Evolutionary conservation across 2,329 filamentous ascomycete species (phyloP).

Genomic region (Monosporascus sp.): DNA sequence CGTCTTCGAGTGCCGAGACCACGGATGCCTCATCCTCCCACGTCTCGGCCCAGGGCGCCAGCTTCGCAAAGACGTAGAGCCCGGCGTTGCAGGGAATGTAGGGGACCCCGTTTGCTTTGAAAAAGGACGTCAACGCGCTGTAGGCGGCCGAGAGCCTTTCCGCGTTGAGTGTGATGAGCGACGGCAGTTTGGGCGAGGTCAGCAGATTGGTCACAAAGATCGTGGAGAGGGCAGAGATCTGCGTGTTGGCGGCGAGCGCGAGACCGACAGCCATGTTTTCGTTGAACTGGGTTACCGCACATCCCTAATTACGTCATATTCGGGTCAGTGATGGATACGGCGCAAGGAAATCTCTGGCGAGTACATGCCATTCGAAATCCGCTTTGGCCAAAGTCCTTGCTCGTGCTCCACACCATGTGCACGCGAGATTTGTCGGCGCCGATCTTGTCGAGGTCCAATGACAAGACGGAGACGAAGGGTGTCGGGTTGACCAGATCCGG

Average conservation of each 20-base stretch:
- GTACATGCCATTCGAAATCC: neutral
- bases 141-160: constrained; percentile 3
- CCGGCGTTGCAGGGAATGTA: constrained; percentile 1
- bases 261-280: neutral
- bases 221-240: constrained; percentile 2
- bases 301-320: neutral
- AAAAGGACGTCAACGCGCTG: neutral
- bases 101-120: neutral
- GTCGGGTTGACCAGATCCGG: neutral
- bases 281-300: constrained; percentile 6
- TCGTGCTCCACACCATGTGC: constrained; percentile 8
- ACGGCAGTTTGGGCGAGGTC: neutral
- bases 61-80: constrained; percentile 2
- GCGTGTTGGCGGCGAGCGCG: constrained; percentile 5
- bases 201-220: neutral
- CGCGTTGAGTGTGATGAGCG: constrained; percentile 1
- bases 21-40: constrained; percentile 4
- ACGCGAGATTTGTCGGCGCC: constrained; percentile 2
- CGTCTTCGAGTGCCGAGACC: neutral
- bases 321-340: too few relatives aligned
- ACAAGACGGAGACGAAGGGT: constrained; percentile 1
- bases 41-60: neutral
- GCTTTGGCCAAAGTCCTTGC: constrained; percentile 10
- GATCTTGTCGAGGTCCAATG: neutral
- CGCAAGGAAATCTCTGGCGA: too few relatives aligned